Conservation (phyloP, 2,329 filamentous ascomycete genomes). For the Beauveria asiatica region DNA sequence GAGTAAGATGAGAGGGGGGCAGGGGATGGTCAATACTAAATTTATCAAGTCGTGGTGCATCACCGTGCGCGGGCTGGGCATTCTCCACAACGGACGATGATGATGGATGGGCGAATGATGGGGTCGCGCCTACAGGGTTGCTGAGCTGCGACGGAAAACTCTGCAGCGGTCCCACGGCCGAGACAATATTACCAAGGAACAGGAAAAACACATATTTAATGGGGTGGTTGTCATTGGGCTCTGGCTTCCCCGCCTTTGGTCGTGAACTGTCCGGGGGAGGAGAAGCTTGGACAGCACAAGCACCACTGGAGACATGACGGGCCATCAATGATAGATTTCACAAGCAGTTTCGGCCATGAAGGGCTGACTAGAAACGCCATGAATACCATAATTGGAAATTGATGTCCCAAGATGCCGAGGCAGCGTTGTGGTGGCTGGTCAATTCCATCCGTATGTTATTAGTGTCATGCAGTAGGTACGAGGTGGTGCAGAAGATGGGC, state of each 20-base stretch:
- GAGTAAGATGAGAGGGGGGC: conserved; percentile 8
- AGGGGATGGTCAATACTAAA: background rate
- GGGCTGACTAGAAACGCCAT: conserved; percentile 1
- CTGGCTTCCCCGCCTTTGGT: conserved; percentile 2
- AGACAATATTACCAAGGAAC: background rate
- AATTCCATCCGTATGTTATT: background rate
- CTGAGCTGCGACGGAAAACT: background rate
- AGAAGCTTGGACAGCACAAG: background rate
- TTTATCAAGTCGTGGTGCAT: background rate
- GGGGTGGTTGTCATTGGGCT: background rate
- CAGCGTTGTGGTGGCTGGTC: background rate
- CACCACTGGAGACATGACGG: background rate
- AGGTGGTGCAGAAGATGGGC: background rate
- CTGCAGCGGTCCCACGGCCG: background rate
- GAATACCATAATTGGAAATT: conserved; percentile 1
- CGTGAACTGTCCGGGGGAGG: background rate
- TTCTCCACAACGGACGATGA: background rate
- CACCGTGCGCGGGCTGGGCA: conserved; percentile 3
- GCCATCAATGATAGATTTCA: background rate
- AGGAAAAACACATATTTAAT: background rate
- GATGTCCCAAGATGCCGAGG: conserved; percentile 4
- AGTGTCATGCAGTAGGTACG: background rate
- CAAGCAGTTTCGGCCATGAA: background rate
- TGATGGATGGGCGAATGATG: background rate
- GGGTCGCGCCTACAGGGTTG: background rate